Percentiles rank a stretch among this genome's conserved stretches.
Conservation (phyloP, 768 basidiomycete species). For the Psilocybe azurescens region DNA sequence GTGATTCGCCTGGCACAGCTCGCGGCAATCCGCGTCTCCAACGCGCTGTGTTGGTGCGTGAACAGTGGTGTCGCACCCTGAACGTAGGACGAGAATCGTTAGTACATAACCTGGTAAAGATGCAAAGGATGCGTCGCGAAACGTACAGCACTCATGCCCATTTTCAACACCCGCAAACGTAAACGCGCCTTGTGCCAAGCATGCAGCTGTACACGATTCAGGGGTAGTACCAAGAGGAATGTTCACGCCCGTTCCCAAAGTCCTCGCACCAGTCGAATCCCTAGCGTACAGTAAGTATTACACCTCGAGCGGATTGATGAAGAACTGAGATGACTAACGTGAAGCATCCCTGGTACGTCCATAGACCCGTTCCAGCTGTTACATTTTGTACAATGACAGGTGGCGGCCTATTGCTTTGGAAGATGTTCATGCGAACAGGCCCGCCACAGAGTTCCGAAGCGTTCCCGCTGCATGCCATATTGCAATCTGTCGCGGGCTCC, state of each 20-base stretch:
- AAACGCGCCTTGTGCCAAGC: conserved; percentile 45
- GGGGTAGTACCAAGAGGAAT: conserved; percentile 52
- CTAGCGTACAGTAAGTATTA: conserved; percentile 23
- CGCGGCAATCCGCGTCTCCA: conserved; percentile 44
- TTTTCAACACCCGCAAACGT: conserved; percentile 50
- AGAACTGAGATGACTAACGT: conserved; percentile 42
- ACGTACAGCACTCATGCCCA: conserved; percentile 54
- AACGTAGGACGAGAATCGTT: background rate
- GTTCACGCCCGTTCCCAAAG: conserved; percentile 38
- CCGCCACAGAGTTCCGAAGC: conserved; percentile 60
- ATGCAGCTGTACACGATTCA: conserved; percentile 54
- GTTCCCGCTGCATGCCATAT: conserved; percentile 59
- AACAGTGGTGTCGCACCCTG: conserved; percentile 46
- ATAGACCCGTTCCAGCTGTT: conserved; percentile 37
- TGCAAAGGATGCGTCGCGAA: background rate
- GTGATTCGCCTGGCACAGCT: conserved; percentile 43
- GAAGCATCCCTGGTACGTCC: conserved; percentile 70
- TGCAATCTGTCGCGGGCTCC: conserved; percentile 52
- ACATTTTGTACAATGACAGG: conserved; percentile 54
- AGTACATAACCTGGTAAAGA: background rate
- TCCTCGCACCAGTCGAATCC: conserved; percentile 38
- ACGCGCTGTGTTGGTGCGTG: conserved; percentile 40
- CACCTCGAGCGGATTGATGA: background rate
- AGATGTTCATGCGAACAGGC: conserved; percentile 54
- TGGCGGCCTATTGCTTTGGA: conserved; percentile 55